phyloP scores from a whole-genome alignment of 176 grass and related monocot species.

The Elymus sibiricus region DNA sequence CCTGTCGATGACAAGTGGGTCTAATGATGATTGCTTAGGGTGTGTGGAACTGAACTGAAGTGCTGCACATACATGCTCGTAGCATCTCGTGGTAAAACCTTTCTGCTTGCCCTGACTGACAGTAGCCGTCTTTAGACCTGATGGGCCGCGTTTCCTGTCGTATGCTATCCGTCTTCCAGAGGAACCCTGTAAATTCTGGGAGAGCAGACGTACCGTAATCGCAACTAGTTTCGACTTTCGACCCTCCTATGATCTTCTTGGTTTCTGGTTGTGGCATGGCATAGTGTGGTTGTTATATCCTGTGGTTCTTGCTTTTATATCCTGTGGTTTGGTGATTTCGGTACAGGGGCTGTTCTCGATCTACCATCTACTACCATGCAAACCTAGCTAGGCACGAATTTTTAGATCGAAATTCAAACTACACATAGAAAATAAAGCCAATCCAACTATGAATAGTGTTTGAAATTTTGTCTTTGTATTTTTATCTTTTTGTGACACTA shows the following conservation, averaged over 20 bases:
- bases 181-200: conserved; percentile 13
- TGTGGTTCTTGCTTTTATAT: too few relatives aligned
- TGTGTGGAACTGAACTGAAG: neutral
- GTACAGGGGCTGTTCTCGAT: too few relatives aligned
- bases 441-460: too few relatives aligned
- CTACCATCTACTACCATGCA: too few relatives aligned
- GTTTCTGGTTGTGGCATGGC: neutral
- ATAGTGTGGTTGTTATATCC: too few relatives aligned
- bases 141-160: neutral
- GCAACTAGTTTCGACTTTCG: neutral
- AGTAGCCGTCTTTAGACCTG: neutral
- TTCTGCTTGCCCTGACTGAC: neutral
- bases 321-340: too few relatives aligned
- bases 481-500: too few relatives aligned
- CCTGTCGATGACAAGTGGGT: too few relatives aligned
- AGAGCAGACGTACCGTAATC: neutral
- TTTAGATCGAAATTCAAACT: too few relatives aligned
- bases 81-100: neutral
- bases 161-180: neutral
- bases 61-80: neutral
- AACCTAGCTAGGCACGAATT: too few relatives aligned
- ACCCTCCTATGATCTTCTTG: neutral
- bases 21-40: neutral
- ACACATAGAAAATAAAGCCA: too few relatives aligned
- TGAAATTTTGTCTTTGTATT: too few relatives aligned